Evolutionary conservation across 306 rosid species (phyloP), one percentile per base, ranked within the genome.

Genomic region (Lathyrus oleraceus): DNA sequence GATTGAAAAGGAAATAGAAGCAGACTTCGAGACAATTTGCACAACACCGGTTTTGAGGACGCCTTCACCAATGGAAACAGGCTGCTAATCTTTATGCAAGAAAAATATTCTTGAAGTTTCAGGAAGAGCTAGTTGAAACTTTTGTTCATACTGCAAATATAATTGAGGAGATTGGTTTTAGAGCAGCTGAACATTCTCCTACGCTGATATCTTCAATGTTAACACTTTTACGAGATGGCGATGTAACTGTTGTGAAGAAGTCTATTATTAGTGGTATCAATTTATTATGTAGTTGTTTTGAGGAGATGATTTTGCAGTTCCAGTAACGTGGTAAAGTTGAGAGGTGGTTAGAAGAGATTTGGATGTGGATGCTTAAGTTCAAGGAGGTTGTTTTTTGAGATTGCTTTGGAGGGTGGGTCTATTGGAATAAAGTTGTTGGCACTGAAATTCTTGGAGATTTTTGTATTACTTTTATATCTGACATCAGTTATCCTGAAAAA

Each of bases 11-110:
- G n/a, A n/a, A n/a, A n/a, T n/a, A n/a, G n/a, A n/a, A n/a, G n/a
- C n/a, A n/a, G n/a, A n/a, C n/a, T n/a, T n/a, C n/a, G n/a, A n/a
- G n/a, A n/a, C n/a, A n/a, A n/a, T n/a, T n/a, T n/a, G n/a, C n/a
- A n/a, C n/a, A n/a, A n/a, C n/a, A n/a, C n/a, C n/a, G 10, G 77
- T 86, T 21, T 76, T 92, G 80, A 89, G 86, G 80, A 92, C 97
- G 35, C 96, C 97, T 63, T 92, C 97, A 25, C 97, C 97, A 36
- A 92, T 92, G 97, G 97, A 92, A 92, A 71, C 97, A 92, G 81
- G 96, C 89, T 63, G 96, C 97, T 61, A 78, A 82, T 82, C 95
- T 86, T 49, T 92, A 87, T 78, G 89, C 97, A 9, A 85, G 92
- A 76, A 92, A 83, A 71, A 71, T 92, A 60, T 92, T 92, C 79